These are phyloP conservation scores for Acacia crassicarpa DNA, from an alignment of 306 rosid species.

Conservation along the genomic window DNA sequence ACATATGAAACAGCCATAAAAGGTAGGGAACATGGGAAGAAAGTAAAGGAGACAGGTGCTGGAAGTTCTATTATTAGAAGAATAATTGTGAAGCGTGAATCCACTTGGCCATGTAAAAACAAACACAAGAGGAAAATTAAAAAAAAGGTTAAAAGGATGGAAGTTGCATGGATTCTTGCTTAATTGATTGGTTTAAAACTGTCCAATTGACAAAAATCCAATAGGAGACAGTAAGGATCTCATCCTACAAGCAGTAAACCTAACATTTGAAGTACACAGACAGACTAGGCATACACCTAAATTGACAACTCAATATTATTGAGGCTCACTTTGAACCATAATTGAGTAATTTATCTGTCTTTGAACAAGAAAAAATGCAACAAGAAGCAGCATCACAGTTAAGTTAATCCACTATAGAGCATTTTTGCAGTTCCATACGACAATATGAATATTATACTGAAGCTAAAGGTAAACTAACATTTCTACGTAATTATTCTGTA, in stretches of 20 bases:
- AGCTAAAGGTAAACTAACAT: conserved; percentile 4
- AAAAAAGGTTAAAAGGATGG: neutral
- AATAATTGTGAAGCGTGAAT: conserved; percentile 25
- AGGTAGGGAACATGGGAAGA: conserved; percentile 26
- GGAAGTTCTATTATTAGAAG: conserved; percentile 32
- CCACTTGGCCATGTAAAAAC: conserved; percentile 22
- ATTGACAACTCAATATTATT: conserved; percentile 33
- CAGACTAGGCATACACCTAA: conserved; percentile 32
- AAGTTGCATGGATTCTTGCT: conserved; percentile 16
- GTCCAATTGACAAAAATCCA: conserved; percentile 37
- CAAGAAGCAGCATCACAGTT: conserved; percentile 1
- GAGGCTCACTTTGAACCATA: conserved; percentile 23
- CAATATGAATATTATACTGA: neutral
- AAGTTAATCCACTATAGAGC: conserved; percentile 1
- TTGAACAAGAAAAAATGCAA: neutral
- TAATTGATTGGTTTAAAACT: conserved; percentile 43
- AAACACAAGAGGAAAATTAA: neutral
- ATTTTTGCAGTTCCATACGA: conserved; percentile 6
- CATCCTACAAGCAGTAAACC: conserved; percentile 33
- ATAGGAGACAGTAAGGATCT: conserved; percentile 28
- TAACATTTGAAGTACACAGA: conserved; percentile 29
- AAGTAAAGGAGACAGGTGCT: conserved; percentile 30
- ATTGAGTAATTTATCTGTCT: conserved; percentile 16
- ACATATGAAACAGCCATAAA: conserved; percentile 36
- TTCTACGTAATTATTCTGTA: conserved; percentile 8